phyloP scores from a whole-genome alignment of 1,284 basidiomycete genomes.

The Bondarzewia mesenterica region DNA sequence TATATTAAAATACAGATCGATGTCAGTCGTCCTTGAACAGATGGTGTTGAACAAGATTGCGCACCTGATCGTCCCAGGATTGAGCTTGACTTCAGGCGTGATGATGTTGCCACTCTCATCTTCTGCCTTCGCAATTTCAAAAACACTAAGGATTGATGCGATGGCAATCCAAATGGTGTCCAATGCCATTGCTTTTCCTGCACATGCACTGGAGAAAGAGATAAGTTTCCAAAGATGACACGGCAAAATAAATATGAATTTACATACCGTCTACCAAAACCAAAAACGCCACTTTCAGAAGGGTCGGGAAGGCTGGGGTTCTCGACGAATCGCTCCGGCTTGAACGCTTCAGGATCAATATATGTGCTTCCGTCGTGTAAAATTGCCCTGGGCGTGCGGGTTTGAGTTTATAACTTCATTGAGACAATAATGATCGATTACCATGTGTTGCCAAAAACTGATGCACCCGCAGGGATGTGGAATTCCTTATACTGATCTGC shows the following conservation, averaged over 20 bases:
- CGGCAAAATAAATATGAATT: neutral
- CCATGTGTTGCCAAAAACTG: slow-evolving; percentile 13
- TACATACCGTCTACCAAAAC: slow-evolving; percentile 13
- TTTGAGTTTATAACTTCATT: too few relatives aligned
- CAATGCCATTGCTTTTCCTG: slow-evolving; percentile 34
- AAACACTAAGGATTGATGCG: slow-evolving; percentile 35
- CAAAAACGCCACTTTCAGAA: slow-evolving; percentile 12
- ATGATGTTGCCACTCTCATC: slow-evolving; percentile 34
- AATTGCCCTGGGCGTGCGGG: slow-evolving; percentile 8
- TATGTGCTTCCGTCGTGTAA: slow-evolving; percentile 11
- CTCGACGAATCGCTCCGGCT: slow-evolving; percentile 14
- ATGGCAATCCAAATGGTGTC: slow-evolving; percentile 41
- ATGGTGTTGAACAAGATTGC: neutral
- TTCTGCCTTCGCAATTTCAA: slow-evolving; percentile 30
- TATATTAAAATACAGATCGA: neutral
- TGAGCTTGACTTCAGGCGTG: slow-evolving; percentile 31
- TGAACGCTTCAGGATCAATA: slow-evolving; percentile 7
- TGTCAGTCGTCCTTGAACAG: neutral
- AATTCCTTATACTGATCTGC: slow-evolving; percentile 10
- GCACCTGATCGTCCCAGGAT: slow-evolving; percentile 38
- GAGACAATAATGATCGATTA: neutral
- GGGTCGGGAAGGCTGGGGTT: slow-evolving; percentile 15
- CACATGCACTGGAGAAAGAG: slow-evolving; percentile 29
- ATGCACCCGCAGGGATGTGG: slow-evolving; percentile 10
- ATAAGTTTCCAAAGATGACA: neutral